Conservation (phyloP, 176 grass and related monocot species). For the Phyllostachys edulis region DNA sequence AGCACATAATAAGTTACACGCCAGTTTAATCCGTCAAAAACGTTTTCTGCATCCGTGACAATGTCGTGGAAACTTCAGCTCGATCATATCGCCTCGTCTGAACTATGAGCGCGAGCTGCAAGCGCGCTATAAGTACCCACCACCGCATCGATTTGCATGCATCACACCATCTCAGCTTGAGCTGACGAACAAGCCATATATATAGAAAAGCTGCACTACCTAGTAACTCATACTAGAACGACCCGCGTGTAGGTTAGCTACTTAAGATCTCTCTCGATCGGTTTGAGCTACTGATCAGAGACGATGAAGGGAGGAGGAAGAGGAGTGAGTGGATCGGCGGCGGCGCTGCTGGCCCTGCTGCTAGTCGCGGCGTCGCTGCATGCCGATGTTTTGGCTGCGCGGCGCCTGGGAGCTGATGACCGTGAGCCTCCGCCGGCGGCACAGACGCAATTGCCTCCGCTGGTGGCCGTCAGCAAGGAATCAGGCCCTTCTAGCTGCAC, state of each 20-base stretch:
- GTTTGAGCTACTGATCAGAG: no score
- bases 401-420: not conserved
- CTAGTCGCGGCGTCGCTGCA: not conserved
- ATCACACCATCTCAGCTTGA: not conserved
- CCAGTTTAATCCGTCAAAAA: constrained; percentile 17
- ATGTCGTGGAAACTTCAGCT: not conserved
- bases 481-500: not conserved
- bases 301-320: no score
- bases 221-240: no score
- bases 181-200: no score
- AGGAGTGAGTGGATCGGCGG: no score
- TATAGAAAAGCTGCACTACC: no score
- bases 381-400: not conserved
- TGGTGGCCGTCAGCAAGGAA: not conserved
- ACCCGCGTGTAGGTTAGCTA: no score
- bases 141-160: not conserved
- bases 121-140: not conserved
- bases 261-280: no score
- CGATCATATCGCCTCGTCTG: not conserved
- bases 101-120: not conserved
- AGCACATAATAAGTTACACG: not conserved
- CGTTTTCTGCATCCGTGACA: not conserved
- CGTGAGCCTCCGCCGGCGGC: not conserved
- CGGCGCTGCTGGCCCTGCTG: not conserved
- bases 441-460: not conserved